phyloP scores from a whole-genome alignment of 768 basidiomycete species.

The Dictyophora rubrovolvata region DNA sequence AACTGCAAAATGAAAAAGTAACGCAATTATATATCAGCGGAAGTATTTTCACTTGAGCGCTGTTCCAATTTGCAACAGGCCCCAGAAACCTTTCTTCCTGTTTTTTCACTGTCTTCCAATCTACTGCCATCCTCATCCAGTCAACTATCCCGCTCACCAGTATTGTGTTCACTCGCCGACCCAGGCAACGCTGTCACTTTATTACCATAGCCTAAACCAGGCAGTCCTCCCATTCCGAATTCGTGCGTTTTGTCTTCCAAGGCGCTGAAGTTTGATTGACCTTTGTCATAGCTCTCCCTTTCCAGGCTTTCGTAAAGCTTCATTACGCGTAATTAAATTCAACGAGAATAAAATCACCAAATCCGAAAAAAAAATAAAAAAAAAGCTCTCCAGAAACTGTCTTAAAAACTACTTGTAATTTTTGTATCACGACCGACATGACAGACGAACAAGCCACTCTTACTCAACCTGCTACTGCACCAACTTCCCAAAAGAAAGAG shows the following conservation, averaged over 20 bases:
- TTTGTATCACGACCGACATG: slow-evolving; percentile 74
- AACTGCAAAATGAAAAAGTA: too few species aligned
- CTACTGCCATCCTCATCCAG: slow-evolving; percentile 7
- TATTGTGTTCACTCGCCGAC: slow-evolving; percentile 11
- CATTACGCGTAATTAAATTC: slow-evolving; percentile 27
- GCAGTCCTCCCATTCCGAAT: slow-evolving; percentile 9
- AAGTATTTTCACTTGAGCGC: slow-evolving; percentile 8
- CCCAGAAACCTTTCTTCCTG: neutral
- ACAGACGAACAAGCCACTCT: slow-evolving; percentile 67
- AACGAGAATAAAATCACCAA: slow-evolving; percentile 27
- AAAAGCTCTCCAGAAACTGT: neutral
- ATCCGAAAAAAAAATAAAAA: slow-evolving; percentile 17
- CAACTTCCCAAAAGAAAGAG: slow-evolving; percentile 45
- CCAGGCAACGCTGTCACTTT: slow-evolving; percentile 10
- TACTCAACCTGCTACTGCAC: slow-evolving; percentile 28
- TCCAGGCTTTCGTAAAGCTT: neutral
- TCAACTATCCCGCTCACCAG: slow-evolving; percentile 4
- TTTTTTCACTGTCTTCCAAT: slow-evolving; percentile 1
- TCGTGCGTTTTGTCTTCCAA: neutral
- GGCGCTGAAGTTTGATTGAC: neutral
- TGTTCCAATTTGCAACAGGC: slow-evolving; percentile 2
- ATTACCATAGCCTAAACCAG: slow-evolving; percentile 7
- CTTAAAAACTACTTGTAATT: neutral
- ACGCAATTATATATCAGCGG: neutral
- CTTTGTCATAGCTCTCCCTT: slow-evolving; percentile 7